Evolutionary conservation across 2,329 filamentous ascomycete genomes (phyloP).

Genomic region (Colletotrichum somersetense): DNA sequence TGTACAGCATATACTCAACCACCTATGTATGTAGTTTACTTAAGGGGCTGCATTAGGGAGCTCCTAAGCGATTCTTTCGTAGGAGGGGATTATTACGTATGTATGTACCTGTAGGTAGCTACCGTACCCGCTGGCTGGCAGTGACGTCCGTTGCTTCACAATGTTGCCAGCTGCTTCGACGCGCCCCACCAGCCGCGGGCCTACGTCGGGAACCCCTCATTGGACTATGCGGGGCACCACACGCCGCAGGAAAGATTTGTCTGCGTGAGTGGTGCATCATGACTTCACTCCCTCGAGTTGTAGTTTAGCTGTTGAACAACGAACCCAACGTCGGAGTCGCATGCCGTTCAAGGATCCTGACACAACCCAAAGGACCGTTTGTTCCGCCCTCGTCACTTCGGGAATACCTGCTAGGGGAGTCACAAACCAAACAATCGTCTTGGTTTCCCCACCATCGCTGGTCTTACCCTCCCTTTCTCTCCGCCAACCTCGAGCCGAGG

Average conservation of each 20-base stretch:
- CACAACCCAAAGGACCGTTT: neutral
- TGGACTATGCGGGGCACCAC: conserved; percentile 20
- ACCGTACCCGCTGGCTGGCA: neutral
- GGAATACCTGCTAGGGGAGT: neutral
- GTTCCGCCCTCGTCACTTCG: neutral
- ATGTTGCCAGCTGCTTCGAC: conserved; percentile 3
- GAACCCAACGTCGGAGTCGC: neutral
- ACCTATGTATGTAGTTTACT: too few species aligned
- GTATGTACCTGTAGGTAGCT: neutral
- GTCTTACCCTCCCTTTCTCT: neutral
- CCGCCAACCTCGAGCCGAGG: conserved; percentile 19
- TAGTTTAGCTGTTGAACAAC: conserved; percentile 6
- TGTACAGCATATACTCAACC: too few species aligned
- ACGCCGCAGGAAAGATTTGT: conserved; percentile 22
- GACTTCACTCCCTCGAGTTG: conserved; percentile 24
- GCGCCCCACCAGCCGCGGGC: conserved; percentile 11
- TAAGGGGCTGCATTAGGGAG: too few species aligned
- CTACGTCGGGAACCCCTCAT: conserved; percentile 30
- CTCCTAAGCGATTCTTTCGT: too few species aligned
- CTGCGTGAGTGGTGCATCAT: conserved; percentile 22
- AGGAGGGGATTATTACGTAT: too few species aligned
- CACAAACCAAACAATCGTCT: neutral
- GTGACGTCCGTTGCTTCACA: neutral
- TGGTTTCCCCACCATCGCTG: neutral
- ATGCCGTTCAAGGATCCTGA: conserved; percentile 2